Evolutionary conservation across 2,329 filamentous ascomycete genomes (phyloP).

Genomic region (Fusarium denticulatum): DNA sequence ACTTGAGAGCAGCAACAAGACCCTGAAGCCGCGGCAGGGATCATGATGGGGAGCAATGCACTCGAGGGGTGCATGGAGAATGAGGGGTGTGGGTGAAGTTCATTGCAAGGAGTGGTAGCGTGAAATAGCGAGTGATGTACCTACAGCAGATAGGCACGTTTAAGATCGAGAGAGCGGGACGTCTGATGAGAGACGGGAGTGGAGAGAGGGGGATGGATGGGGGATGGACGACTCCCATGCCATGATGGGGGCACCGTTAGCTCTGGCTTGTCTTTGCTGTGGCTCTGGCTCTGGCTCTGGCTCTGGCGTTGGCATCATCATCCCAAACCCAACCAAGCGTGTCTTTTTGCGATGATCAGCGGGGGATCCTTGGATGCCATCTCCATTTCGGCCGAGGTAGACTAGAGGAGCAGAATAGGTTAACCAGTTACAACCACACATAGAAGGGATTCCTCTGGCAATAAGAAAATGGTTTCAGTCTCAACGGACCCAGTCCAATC

Average conservation of each 20-base stretch:
- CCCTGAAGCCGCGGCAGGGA: conserved; percentile 38
- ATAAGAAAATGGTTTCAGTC: conserved; percentile 2
- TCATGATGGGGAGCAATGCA: conserved; percentile 27
- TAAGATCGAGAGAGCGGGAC: conserved; percentile 31
- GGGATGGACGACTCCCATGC: conserved; percentile 11
- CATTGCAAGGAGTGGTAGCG: conserved; percentile 8
- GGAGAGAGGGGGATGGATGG: conserved; percentile 13
- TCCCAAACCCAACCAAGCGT: conserved; percentile 34
- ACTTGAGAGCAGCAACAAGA: conserved; percentile 36
- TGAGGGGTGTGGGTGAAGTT: conserved; percentile 1
- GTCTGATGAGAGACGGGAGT: conserved; percentile 30
- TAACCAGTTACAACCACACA: neutral
- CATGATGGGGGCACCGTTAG: conserved; percentile 36
- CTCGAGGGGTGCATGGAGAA: conserved; percentile 2
- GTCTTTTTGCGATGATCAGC: conserved; percentile 39
- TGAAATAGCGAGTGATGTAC: conserved; percentile 12
- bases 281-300: neutral
- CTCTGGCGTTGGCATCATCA: conserved; percentile 31
- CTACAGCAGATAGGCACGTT: conserved; percentile 30
- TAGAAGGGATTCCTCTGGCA: conserved; percentile 27
- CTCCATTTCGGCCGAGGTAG: conserved; percentile 42
- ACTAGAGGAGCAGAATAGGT: neutral
- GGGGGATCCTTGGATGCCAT: conserved; percentile 28
- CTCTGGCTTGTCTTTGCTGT: neutral
- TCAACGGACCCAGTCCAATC: neutral